phyloP scores from a whole-genome alignment of 2,329 filamentous ascomycete genomes.

The Myriosclerotinia scirpicola region DNA sequence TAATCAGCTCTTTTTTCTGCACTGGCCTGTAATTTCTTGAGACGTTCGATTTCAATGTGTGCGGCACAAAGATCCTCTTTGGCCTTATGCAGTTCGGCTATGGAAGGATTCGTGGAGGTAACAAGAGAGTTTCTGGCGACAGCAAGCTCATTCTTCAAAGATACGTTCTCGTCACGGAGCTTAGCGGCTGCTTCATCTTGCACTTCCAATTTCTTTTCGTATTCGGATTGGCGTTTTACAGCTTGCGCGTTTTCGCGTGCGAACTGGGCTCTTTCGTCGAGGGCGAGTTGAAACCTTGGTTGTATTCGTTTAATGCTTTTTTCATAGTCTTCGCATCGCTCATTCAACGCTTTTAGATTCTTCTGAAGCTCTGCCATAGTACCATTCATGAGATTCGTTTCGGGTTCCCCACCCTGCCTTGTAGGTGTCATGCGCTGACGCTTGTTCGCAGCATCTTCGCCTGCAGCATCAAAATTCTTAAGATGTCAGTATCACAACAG shows the following conservation, averaged over 20 bases:
- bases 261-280: slow-evolving; percentile 53
- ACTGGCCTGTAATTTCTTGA: slow-evolving; percentile 29
- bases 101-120: slow-evolving; percentile 43
- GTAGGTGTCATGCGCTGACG: slow-evolving; percentile 20
- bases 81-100: slow-evolving; percentile 45
- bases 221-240: slow-evolving; percentile 20
- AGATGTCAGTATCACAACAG: neutral
- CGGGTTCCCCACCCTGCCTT: slow-evolving; percentile 9
- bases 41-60: slow-evolving; percentile 30
- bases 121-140: slow-evolving; percentile 27
- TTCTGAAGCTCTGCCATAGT: slow-evolving; percentile 44
- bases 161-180: slow-evolving; percentile 31
- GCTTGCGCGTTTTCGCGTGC: slow-evolving; percentile 44
- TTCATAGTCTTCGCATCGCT: slow-evolving; percentile 49
- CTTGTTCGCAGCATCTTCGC: slow-evolving; percentile 9
- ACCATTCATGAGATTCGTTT: slow-evolving; percentile 29
- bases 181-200: slow-evolving; percentile 33
- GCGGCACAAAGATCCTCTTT: slow-evolving; percentile 42
- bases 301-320: slow-evolving; percentile 49
- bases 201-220: slow-evolving; percentile 31
- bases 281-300: slow-evolving; percentile 49
- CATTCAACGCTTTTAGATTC: slow-evolving; percentile 48
- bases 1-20: slow-evolving; percentile 37
- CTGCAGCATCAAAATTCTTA: slow-evolving; percentile 19
- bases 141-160: slow-evolving; percentile 36